Base-by-base conservation (phyloP, 2,329 filamentous ascomycete species). In the Bipolaris bicolor region DNA sequence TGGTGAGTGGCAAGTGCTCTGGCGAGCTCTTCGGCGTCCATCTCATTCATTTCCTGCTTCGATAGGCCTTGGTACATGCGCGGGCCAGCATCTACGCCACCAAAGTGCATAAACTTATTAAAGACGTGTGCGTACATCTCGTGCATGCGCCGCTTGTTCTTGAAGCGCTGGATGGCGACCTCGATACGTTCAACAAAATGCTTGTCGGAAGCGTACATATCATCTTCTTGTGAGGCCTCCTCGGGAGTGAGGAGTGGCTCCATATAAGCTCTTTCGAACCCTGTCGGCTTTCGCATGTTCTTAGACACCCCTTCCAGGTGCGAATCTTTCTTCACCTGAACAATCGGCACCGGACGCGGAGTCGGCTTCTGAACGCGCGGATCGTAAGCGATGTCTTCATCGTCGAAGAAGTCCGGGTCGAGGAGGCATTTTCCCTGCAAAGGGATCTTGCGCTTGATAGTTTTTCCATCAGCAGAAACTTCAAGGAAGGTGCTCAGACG, bases 161-260 rank as follows among this genome's bases (percentile, higher is more conserved):
- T 87, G 78, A 89, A 99, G 13, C 92, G 89, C 64, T 92, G 88
- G 52, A 98, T 90, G 45, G 91, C 95, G 24, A 88, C 84, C 70
- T 97, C 89, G 39, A 98, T 91, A 45, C 95, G 91, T 54, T 89
- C 90, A 26, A 72, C 63, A 53, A 81, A 79, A 1, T 69, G 52
- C 45, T 76, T 74, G 11, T 77, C 75, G 81, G 78, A 73, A 62
- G 86, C 74, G 70, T 97, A 99, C 22, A 95, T 78, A 11, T 84
- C 80, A 18, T 83, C 78, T 69, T 96, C 90, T 49, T 89, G 82
- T 3, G 82, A 77, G 47, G 85, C 83, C 69, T 96, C 88, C 0
- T 81, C 82, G 0, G 88, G 87, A 0, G 89, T 93, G 59, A 96
- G 78, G 0, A 92, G 92, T 1, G 88, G 83, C 74, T 98, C 94